Evolutionary conservation across 805 yeast genomes (phyloP), one percentile per base, ranked within the genome.

Genomic region (Saturnispora besseyi): DNA sequence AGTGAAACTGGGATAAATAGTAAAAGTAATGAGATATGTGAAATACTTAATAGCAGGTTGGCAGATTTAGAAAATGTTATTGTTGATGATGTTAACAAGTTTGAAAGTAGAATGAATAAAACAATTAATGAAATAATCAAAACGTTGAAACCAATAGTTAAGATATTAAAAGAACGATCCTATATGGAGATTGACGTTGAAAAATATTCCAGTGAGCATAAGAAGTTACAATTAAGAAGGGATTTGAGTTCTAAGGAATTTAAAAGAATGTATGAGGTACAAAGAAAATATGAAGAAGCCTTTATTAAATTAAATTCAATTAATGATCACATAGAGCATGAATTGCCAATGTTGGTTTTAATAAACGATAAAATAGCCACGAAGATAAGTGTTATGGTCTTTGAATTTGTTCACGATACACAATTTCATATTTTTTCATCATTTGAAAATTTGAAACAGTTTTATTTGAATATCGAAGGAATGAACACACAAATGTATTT

Each of bases 271-370:
- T 57, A 64, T 33, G 65, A 65, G 40, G 60, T 62, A 24, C 62
- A 64, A 45, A 62, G 61, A 51, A 61, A 60, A 47, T 41, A 62
- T 29, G 67, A 59, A 52, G 59, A 58, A 48, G 64, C 56, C 53
- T 67, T 54, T 50, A 64, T 51, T 58, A 71, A 57, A 45, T 76
- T 71, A 55, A 70, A 71, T 2, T 44, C 52, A 10, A 53, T 69
- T 33, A 75, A 77, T 57, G 53, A 57, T 4, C 46, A 55, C 3
- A 62, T 79, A 52, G 75, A 76, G 50, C 51, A 50, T 30, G 84
- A 78, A 40, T 56, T 80, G 1, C 82, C 83, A 0, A 45, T 52
- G 3, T 73, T 77, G 44, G 65, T 73, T 49, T 50, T 61, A 6
- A 58, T 72, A 10, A 60, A 72, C 0, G 51, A 62, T 3, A 44